These are phyloP conservation scores for Monocercomonoides exilis DNA, from an alignment of 78 protist species.

Conservation along the genomic window DNA sequence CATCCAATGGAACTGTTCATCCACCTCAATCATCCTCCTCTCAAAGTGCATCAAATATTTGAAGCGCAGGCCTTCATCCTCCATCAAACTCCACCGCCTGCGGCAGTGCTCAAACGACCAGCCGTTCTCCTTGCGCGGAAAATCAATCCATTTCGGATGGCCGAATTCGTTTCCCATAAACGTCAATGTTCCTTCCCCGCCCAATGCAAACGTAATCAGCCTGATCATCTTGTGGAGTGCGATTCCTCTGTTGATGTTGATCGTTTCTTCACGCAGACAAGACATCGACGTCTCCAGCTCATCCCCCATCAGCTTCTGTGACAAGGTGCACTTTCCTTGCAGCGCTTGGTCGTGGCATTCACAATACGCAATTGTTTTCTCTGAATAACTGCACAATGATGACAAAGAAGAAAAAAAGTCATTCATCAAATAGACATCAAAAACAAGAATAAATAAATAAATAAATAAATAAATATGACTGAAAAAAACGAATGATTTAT, in stretches of 20 bases:
- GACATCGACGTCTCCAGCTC: constrained; percentile 66
- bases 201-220: constrained; percentile 64
- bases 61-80: constrained; percentile 23
- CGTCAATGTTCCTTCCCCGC: constrained; percentile 79
- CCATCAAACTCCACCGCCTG: constrained; percentile 38
- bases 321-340: constrained; percentile 88
- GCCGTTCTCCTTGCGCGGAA: constrained; percentile 81
- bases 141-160: constrained; percentile 97
- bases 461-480: too few species aligned
- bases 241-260: constrained; percentile 70
- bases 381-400: constrained; percentile 52
- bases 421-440: too few species aligned
- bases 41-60: constrained; percentile 26
- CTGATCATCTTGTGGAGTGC: constrained; percentile 66
- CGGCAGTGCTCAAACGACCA: constrained; percentile 22
- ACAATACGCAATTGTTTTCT: constrained; percentile 67
- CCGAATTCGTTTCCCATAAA: constrained; percentile 96
- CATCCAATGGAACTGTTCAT: neutral
- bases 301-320: constrained; percentile 90
- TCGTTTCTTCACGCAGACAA: neutral
- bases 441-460: too few species aligned
- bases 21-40: constrained; percentile 1
- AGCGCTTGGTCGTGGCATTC: constrained; percentile 81
- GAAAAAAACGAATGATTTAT: too few species aligned
- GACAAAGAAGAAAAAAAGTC: too few species aligned